A percentile compares a stretch with the other conserved stretches of the same genome.
phyloP scores from a whole-genome alignment of 768 basidiomycete genomes.

The Pleurotus tuber-regium region DNA sequence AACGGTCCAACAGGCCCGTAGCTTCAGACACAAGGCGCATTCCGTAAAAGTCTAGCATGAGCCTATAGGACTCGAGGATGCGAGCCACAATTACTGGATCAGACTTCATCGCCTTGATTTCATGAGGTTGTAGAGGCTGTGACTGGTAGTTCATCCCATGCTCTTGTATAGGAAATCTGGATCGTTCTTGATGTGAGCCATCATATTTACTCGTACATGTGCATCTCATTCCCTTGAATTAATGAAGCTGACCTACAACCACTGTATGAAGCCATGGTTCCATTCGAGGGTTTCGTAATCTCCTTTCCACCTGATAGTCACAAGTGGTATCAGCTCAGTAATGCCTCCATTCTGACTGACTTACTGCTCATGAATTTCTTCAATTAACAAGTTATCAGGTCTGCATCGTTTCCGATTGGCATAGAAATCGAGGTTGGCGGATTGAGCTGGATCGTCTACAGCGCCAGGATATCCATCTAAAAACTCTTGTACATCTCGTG shows the following conservation, averaged over 20 bases:
- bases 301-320: slow-evolving; percentile 55
- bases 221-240: not conserved
- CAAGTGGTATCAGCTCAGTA: not conserved
- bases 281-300: slow-evolving; percentile 61
- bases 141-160: slow-evolving; percentile 69
- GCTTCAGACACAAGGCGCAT: slow-evolving; percentile 59
- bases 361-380: slow-evolving; percentile 62
- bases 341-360: not conserved
- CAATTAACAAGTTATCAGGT: slow-evolving; percentile 60
- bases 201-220: not conserved
- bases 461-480: slow-evolving; percentile 49
- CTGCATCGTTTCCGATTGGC: slow-evolving; percentile 50
- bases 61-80: slow-evolving; percentile 56
- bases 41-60: slow-evolving; percentile 83
- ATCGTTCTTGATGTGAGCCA: not conserved
- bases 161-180: slow-evolving; percentile 73
- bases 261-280: slow-evolving; percentile 76
- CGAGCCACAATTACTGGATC: slow-evolving; percentile 46
- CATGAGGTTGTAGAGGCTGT: slow-evolving; percentile 65
- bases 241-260: slow-evolving; percentile 53
- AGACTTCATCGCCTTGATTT: slow-evolving; percentile 54
- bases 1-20: slow-evolving; percentile 59
- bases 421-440: slow-evolving; percentile 63
- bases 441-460: slow-evolving; percentile 34
- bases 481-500: slow-evolving; percentile 56